Evolutionary conservation across 2,329 filamentous ascomycete species (phyloP).

Genomic region (Sarocladium strictum): DNA sequence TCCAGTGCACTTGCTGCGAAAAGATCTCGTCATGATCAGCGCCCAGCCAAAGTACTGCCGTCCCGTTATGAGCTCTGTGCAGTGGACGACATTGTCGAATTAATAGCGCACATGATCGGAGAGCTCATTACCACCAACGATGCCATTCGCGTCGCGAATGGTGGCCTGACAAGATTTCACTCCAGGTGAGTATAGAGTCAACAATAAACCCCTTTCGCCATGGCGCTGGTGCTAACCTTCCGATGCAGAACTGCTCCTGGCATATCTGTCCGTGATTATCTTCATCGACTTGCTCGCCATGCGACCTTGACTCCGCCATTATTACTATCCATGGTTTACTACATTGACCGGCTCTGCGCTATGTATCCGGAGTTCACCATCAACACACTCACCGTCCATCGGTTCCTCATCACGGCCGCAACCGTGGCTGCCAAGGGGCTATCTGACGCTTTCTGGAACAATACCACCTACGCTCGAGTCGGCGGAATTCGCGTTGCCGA

Average conservation of each 20-base stretch:
- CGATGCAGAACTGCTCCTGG: conserved; percentile 63
- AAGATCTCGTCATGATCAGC: conserved; percentile 44
- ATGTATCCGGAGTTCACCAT: conserved; percentile 94
- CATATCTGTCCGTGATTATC: conserved; percentile 90
- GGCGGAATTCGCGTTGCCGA: conserved; percentile 89
- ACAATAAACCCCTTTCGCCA: too few species aligned
- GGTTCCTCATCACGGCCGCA: conserved; percentile 91
- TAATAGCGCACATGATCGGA: conserved; percentile 92
- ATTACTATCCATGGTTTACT: conserved; percentile 97
- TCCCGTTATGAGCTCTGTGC: conserved; percentile 74
- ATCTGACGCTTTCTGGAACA: conserved; percentile 97
- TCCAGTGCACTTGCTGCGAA: conserved; percentile 34
- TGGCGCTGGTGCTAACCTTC: too few species aligned
- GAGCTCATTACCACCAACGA: conserved; percentile 95
- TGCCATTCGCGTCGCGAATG: conserved; percentile 66
- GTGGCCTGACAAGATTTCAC: conserved; percentile 88
- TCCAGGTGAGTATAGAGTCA: conserved; percentile 56
- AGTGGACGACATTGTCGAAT: conserved; percentile 77
- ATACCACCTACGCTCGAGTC: conserved; percentile 89
- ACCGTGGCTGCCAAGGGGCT: conserved; percentile 95
- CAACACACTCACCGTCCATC: conserved; percentile 91
- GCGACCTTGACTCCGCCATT: conserved; percentile 90
- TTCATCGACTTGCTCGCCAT: conserved; percentile 87
- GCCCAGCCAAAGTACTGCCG: conserved; percentile 56
- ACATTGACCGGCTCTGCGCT: conserved; percentile 90